Evolutionary conservation across 768 basidiomycete genomes (phyloP).

Genomic region (Rickenella mellea): DNA sequence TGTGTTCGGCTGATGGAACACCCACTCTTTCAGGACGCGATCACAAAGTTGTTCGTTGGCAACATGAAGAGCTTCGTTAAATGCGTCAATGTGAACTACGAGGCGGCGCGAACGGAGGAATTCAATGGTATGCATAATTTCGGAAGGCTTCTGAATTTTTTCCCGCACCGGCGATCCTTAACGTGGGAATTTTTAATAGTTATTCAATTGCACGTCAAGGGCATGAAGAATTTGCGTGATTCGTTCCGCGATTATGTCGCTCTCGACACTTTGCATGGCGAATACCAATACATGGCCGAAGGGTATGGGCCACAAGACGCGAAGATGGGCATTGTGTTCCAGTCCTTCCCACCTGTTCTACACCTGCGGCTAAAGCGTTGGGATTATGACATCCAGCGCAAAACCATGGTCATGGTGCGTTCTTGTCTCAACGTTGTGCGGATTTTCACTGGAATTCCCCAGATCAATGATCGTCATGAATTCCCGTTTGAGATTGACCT

Average conservation of each 20-base stretch:
- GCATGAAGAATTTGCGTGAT: conserved; percentile 92
- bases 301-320: conserved; percentile 95
- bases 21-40: conserved; percentile 56
- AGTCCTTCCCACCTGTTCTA: conserved; percentile 97
- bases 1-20: background rate
- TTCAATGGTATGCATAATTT: conserved; percentile 67
- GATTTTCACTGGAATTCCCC: conserved; percentile 2
- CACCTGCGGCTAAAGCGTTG: conserved; percentile 97
- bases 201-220: conserved; percentile 97
- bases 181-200: conserved; percentile 39
- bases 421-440: background rate
- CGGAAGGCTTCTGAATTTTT: background rate
- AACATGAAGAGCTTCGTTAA: conserved; percentile 99
- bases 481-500: conserved; percentile 99
- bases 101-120: conserved; percentile 88
- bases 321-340: conserved; percentile 99
- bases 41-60: conserved; percentile 89
- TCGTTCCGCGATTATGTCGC: conserved; percentile 97
- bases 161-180: background rate
- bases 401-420: conserved; percentile 91
- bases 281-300: conserved; percentile 98
- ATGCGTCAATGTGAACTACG: conserved; percentile 95
- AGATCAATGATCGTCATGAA: conserved; percentile 99
- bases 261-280: conserved; percentile 94
- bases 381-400: conserved; percentile 98